phyloP scores from a whole-genome alignment of 257 asterid species.

The Solanum ossicruentum region DNA sequence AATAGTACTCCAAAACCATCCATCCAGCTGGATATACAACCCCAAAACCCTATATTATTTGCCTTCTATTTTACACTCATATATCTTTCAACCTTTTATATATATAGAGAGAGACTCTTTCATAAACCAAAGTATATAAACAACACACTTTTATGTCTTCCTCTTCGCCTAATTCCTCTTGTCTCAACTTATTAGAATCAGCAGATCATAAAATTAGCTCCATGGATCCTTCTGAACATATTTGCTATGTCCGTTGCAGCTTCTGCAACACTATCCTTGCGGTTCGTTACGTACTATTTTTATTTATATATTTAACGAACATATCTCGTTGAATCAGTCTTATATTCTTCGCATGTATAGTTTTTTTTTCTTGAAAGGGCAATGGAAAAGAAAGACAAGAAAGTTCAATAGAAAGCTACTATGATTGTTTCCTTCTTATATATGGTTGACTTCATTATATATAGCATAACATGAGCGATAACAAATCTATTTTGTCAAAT shows the following conservation, averaged over 20 bases:
- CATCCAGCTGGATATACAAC: neutral
- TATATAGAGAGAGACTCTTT: neutral
- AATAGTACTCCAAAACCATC: neutral
- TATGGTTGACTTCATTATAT: neutral
- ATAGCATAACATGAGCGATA: neutral
- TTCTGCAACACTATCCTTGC: conserved; percentile 95
- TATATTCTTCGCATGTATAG: neutral
- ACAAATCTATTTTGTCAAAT: neutral
- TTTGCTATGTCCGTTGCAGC: conserved; percentile 96
- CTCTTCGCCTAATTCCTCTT: neutral
- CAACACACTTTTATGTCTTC: neutral
- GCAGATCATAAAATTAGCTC: conserved; percentile 1
- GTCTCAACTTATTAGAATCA: conserved; percentile 12
- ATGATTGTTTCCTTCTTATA: neutral
- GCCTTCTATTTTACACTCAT: neutral
- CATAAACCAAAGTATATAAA: neutral
- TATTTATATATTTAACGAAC: neutral
- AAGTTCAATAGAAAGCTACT: neutral
- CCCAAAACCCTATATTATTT: neutral
- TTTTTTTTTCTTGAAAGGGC: neutral
- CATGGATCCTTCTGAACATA: conserved; percentile 83
- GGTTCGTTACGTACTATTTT: conserved; percentile 41
- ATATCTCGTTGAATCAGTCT: neutral
- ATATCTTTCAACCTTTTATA: neutral
- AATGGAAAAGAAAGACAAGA: neutral